Evolutionary conservation across 805 yeast genomes (phyloP).

Genomic region (Spathaspora hagerdaliae): DNA sequence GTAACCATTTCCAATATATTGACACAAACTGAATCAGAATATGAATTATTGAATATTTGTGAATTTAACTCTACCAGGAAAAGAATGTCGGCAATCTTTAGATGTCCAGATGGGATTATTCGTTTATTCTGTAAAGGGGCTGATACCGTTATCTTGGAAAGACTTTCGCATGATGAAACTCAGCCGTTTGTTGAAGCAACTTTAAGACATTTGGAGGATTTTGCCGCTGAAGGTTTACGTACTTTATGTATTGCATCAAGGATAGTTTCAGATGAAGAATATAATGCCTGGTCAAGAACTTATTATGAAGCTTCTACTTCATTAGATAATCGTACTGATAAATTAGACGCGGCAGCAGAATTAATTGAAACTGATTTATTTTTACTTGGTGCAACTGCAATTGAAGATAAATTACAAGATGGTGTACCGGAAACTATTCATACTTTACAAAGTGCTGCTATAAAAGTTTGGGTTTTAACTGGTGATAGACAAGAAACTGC

Average conservation of each 20-base stretch:
- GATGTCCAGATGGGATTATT: conserved; percentile 91
- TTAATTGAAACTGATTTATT: conserved; percentile 75
- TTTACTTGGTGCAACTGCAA: conserved; percentile 94
- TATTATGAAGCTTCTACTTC: conserved; percentile 83
- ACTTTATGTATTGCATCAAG: conserved; percentile 90
- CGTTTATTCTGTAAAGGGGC: conserved; percentile 95
- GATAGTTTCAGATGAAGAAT: conserved; percentile 75
- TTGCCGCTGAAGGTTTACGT: conserved; percentile 93
- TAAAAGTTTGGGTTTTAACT: conserved; percentile 94
- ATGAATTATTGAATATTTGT: conserved; percentile 83
- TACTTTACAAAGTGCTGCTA: conserved; percentile 93
- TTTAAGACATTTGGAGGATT: conserved; percentile 84
- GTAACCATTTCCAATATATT: conserved; percentile 57
- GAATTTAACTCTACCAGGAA: conserved; percentile 97
- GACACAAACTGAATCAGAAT: conserved; percentile 48
- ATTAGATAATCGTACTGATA: conserved; percentile 66
- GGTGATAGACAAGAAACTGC: conserved; percentile 99
- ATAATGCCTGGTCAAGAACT: conserved; percentile 58
- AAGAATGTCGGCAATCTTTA: conserved; percentile 92
- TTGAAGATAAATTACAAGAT: conserved; percentile 95
- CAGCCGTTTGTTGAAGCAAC: conserved; percentile 85
- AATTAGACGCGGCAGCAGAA: conserved; percentile 86
- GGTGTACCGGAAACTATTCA: conserved; percentile 98
- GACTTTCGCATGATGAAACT: conserved; percentile 55
- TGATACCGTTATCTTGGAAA: conserved; percentile 89